Percentiles rank a stretch among this genome's conserved stretches.
Conservation (phyloP, 1,139 yeast species). For the Maudiozyma humilis region DNA sequence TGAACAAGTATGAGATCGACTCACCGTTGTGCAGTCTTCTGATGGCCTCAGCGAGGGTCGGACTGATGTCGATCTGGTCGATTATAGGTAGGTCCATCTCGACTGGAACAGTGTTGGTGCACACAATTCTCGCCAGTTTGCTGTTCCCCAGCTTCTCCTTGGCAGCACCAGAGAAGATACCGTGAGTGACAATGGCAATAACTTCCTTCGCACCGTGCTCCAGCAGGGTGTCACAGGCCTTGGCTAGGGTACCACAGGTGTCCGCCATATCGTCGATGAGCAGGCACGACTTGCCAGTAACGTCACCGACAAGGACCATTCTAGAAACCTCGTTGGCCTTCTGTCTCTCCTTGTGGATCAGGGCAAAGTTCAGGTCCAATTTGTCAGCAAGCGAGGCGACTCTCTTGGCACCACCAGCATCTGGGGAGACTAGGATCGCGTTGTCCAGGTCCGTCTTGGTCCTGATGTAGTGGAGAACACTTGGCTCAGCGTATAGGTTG, state of each 20-base stretch:
- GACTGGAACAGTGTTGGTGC: conserved; percentile 78
- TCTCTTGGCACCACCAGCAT: conserved; percentile 98
- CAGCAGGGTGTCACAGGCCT: conserved; percentile 85
- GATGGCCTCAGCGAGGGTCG: conserved; percentile 70
- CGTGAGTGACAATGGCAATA: conserved; percentile 93
- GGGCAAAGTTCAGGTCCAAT: conserved; percentile 88
- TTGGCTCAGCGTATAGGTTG: conserved; percentile 91
- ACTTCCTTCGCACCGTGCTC: conserved; percentile 77
- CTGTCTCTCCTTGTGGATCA: conserved; percentile 93
- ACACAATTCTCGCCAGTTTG: conserved; percentile 68
- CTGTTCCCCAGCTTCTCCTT: conserved; percentile 73
- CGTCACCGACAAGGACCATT: conserved; percentile 97
- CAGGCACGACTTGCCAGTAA: conserved; percentile 73
- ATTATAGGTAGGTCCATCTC: conserved; percentile 52
- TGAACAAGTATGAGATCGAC: conserved; percentile 70
- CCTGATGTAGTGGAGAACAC: conserved; percentile 77
- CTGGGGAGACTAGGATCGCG: conserved; percentile 87
- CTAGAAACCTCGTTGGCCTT: conserved; percentile 88
- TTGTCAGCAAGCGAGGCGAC: conserved; percentile 94
- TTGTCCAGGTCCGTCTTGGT: conserved; percentile 61
- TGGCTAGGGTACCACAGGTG: conserved; percentile 93
- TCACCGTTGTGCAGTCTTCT: conserved; percentile 80
- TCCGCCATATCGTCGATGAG: conserved; percentile 98
- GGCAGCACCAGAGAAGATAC: conserved; percentile 87
- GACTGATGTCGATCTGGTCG: conserved; percentile 62